phyloP scores from a whole-genome alignment of 2,329 filamentous ascomycete species.

The Aspergillus caelatus region DNA sequence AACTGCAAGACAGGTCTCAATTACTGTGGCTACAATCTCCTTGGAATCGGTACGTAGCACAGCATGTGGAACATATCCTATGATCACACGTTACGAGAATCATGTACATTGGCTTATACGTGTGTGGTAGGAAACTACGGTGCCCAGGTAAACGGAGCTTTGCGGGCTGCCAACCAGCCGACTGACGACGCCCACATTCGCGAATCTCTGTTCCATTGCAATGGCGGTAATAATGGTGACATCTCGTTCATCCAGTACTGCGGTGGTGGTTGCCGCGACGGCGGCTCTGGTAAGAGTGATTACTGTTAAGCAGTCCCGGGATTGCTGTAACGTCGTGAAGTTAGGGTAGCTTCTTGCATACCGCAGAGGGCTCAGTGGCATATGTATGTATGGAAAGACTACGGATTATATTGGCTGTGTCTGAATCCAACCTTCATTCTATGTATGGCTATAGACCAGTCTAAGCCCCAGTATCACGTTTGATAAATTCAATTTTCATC shows the following conservation, averaged over 20 bases:
- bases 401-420: too few relatives aligned
- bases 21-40: conserved; percentile 14
- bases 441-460: too few relatives aligned
- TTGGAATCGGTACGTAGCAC: conserved; percentile 9
- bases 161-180: conserved; percentile 3
- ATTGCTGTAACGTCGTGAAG: too few relatives aligned
- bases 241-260: conserved; percentile 11
- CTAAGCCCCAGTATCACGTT: too few relatives aligned
- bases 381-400: too few relatives aligned
- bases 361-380: too few relatives aligned
- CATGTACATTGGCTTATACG: neutral
- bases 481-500: too few relatives aligned
- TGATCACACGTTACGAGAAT: neutral
- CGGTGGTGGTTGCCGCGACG: conserved; percentile 10
- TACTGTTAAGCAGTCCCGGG: neutral
- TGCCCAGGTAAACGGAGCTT: conserved; percentile 10
- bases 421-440: too few relatives aligned
- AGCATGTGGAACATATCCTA: too few relatives aligned
- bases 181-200: conserved; percentile 7
- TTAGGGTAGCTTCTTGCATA: too few relatives aligned
- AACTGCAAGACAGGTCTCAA: conserved; percentile 15
- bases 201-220: conserved; percentile 12
- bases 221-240: conserved; percentile 3
- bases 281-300: conserved; percentile 9
- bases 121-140: conserved; percentile 7